phyloP scores from a whole-genome alignment of 805 yeast genomes.

The Ascoidea asiatica region DNA sequence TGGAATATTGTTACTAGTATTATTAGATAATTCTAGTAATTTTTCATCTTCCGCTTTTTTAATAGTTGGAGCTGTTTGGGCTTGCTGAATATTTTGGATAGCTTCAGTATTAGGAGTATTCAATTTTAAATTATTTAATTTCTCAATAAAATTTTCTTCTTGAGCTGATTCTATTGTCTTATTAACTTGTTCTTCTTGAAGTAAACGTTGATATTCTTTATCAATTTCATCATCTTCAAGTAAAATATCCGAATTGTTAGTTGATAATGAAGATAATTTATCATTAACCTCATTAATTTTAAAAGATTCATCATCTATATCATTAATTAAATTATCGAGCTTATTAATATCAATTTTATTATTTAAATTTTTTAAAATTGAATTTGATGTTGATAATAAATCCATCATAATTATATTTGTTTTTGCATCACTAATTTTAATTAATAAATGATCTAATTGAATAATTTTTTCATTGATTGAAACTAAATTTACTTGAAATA shows the following conservation, averaged over 20 bases:
- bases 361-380: constrained; percentile 7
- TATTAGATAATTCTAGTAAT: too few relatives aligned
- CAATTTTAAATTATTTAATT: neutral
- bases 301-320: constrained; percentile 4
- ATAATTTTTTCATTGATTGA: too few relatives aligned
- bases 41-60: neutral
- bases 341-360: constrained; percentile 4
- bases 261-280: constrained; percentile 3
- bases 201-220: constrained; percentile 14
- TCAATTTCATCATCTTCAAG: constrained; percentile 14
- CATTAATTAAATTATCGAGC: constrained; percentile 6
- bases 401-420: neutral
- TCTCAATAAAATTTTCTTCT: neutral
- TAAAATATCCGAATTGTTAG: constrained; percentile 11
- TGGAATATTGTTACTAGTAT: too few relatives aligned
- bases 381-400: constrained; percentile 2
- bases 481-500: neutral
- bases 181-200: constrained; percentile 10
- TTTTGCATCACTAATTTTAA: neutral
- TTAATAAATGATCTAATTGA: neutral
- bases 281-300: constrained; percentile 7
- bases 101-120: neutral
- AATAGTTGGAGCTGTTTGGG: too few relatives aligned
- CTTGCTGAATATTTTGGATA: neutral
- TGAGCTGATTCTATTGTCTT: neutral